Percentiles rank a stretch among this genome's conserved stretches.
These are phyloP conservation scores for Prunus yedoensis DNA, from an alignment of 331 rosid genomes.

Conservation along the genomic window DNA sequence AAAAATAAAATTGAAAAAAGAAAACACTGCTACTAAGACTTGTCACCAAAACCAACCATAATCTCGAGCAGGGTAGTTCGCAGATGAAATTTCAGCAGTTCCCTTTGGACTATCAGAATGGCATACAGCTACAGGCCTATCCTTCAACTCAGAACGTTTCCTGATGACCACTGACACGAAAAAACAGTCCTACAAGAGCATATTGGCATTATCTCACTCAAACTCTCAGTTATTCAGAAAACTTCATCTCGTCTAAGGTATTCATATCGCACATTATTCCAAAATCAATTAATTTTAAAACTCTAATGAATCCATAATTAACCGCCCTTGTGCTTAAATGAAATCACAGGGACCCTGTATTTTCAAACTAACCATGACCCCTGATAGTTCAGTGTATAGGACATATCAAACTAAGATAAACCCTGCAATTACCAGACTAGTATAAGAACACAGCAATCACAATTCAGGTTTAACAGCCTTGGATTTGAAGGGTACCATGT, in stretches of 20 bases:
- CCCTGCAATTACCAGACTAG: neutral
- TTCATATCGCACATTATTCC: neutral
- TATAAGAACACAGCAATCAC: neutral
- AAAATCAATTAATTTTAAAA: constrained; percentile 14
- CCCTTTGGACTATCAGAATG: constrained; percentile 89
- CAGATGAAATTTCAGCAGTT: constrained; percentile 95
- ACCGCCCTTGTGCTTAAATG: neutral
- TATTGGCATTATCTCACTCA: constrained; percentile 24
- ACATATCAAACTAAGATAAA: no score
- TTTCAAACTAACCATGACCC: neutral
- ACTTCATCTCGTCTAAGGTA: neutral
- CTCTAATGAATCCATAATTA: neutral
- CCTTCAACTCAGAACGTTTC: constrained; percentile 57
- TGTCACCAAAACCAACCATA: constrained; percentile 57
- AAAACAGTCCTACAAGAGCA: constrained; percentile 82
- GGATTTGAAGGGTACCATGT: constrained; percentile 61
- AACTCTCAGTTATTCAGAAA: constrained; percentile 16
- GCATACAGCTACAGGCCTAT: constrained; percentile 88
- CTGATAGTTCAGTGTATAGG: neutral
- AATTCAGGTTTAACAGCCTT: constrained; percentile 23
- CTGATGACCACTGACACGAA: constrained; percentile 88
- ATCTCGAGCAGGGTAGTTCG: constrained; percentile 92
- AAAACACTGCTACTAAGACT: constrained; percentile 13
- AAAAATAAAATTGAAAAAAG: constrained; percentile 12
- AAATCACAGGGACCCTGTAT: neutral